These are phyloP conservation scores for Silene coronaria DNA, from an alignment of 179 eudicot genomes.

Conservation along the genomic window DNA sequence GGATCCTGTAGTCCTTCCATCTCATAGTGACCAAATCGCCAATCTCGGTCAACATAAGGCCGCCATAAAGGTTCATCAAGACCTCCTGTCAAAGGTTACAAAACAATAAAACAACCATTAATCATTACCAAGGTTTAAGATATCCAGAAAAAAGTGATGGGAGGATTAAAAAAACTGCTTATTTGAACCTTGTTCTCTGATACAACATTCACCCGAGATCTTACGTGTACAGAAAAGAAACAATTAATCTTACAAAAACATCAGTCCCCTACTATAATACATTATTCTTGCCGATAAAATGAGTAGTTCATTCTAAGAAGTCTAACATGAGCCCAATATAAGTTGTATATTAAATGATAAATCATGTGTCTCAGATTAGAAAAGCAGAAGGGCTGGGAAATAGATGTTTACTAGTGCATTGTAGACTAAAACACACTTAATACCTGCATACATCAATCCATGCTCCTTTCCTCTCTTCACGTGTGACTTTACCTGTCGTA, in stretches of 20 bases:
- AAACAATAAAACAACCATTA: not conserved
- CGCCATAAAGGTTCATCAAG: constrained; percentile 78
- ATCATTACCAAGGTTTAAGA: not conserved
- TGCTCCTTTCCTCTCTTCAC: constrained; percentile 61
- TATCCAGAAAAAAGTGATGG: not conserved
- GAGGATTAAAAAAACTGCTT: not conserved
- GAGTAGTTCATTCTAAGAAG: constrained; percentile 3
- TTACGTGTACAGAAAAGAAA: too few species aligned
- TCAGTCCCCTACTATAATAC: not conserved
- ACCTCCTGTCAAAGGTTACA: constrained; percentile 53
- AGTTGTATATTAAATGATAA: not conserved
- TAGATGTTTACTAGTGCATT: not conserved
- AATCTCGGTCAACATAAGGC: constrained; percentile 67
- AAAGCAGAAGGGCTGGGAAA: not conserved
- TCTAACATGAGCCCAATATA: not conserved
- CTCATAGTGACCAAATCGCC: constrained; percentile 96
- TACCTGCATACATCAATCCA: constrained; percentile 99
- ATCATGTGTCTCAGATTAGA: not conserved
- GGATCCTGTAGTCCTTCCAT: constrained; percentile 95
- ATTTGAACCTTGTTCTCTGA: not conserved
- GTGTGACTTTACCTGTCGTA: constrained; percentile 66
- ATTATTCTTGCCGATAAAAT: not conserved
- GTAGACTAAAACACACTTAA: constrained; percentile 6
- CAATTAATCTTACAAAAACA: not conserved
- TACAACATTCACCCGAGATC: too few species aligned